Evolutionary conservation across 495 filamentous ascomycete species (phyloP).

Genomic region (Aspergillus saccharolyticus): DNA sequence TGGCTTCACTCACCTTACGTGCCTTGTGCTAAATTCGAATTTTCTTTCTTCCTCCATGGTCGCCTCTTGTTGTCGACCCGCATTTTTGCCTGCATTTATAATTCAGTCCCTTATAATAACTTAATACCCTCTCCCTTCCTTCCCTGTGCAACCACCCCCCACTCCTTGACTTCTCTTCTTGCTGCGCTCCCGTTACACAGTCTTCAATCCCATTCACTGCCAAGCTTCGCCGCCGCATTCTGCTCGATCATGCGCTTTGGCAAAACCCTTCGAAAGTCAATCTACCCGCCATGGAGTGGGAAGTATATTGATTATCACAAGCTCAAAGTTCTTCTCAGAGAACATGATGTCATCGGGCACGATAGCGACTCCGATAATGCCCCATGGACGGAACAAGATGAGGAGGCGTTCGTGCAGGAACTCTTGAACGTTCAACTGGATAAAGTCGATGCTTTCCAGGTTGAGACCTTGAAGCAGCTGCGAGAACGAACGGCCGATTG

Average conservation of each 20-base stretch:
- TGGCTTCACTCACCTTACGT: background rate
- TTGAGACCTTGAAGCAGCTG: conserved; percentile 64
- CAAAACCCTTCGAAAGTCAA: conserved; percentile 69
- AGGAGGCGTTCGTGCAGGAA: conserved; percentile 89
- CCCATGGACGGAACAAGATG: conserved; percentile 92
- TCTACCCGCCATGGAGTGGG: conserved; percentile 85
- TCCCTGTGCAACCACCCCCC: background rate
- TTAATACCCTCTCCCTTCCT: background rate
- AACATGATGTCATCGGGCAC: conserved; percentile 49
- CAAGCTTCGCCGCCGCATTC: background rate
- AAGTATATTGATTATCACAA: conserved; percentile 94
- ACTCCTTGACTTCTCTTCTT: background rate
- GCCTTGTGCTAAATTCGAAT: background rate
- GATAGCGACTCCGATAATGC: conserved; percentile 46
- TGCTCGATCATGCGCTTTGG: conserved; percentile 78
- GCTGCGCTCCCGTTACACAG: background rate
- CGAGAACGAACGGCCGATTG: conserved; percentile 59
- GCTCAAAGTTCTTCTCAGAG: conserved; percentile 81
- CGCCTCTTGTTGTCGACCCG: background rate
- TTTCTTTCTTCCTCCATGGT: background rate
- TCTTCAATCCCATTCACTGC: conserved; percentile 8
- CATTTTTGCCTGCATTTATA: background rate
- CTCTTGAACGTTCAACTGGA: conserved; percentile 90
- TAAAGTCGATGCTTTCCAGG: conserved; percentile 89
- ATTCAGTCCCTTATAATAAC: background rate